Evolutionary conservation across 2,329 filamentous ascomycete species (phyloP), one percentile per base, ranked within the genome.

Genomic region (Colletotrichum sp.): DNA sequence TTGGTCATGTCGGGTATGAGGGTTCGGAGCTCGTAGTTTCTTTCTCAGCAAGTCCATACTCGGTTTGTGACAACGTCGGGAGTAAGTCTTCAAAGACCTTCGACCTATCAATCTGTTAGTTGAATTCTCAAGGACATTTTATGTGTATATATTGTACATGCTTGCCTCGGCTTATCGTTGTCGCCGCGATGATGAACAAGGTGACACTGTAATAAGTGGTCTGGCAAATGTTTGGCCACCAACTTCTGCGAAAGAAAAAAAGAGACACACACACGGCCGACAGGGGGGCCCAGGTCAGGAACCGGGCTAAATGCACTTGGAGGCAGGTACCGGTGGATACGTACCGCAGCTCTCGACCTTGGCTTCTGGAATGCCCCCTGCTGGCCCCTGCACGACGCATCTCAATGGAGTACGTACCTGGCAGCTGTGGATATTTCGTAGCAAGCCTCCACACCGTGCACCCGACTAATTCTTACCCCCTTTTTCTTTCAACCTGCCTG

Each of bases 321-420:
- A 76, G 59, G 73, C 63, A 76, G 73, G 70, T 76, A 73, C 73
- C 44, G 34, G 70, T 73, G 70, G 73, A 60, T 76, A 69, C 64
- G 70, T 69, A 73, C 57, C 63, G 73, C 39, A 52, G 36, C 70
- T 66, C 64, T 21, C 69, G 32, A 52, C 59, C 70, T 69, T 73
- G 59, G 70, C 73, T 69, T 76, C 64, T 76, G 73, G 73, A 76
- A 59, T 62, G 28, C 44, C 72, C 70, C 73, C 73, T 69, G 70
- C 26, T 68, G 64, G 59, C 70, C 73, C 73, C 73, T 73, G 73
- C 73, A 65, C 73, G 44, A 52, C 44, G 44, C 44, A 52, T 52
- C 60, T 66, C 36, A n/a, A 34, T 62, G 59, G 59, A 32, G 26
- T 30, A 62, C 55, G 55, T 26, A 28, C 28, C 59, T 63, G 13